Evolutionary conservation across 2,329 filamentous ascomycete genomes (phyloP).

Genomic region (Colletotrichum sp.): DNA sequence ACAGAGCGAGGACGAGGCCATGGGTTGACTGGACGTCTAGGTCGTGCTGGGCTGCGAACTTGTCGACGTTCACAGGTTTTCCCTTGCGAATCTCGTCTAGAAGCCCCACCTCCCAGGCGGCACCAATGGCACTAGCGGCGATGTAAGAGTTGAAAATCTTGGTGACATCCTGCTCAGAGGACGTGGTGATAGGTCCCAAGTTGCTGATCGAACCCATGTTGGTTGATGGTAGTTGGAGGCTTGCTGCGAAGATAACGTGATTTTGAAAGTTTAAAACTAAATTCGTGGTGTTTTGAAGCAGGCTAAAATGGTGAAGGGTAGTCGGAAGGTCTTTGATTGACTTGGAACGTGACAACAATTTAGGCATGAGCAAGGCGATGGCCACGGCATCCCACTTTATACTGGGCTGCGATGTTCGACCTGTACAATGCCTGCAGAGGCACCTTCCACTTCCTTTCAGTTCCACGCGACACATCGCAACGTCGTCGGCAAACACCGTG

Average conservation of each 20-base stretch:
- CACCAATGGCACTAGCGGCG: neutral
- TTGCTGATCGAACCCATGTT: neutral
- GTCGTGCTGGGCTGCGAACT: slow-evolving; percentile 15
- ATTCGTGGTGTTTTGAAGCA: too few species aligned
- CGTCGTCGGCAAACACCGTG: neutral
- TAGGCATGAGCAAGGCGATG: neutral
- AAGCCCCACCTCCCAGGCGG: slow-evolving; percentile 17
- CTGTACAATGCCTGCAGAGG: neutral
- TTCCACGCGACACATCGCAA: neutral
- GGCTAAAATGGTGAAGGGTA: neutral
- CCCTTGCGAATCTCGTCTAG: slow-evolving; percentile 5
- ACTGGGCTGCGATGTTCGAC: neutral
- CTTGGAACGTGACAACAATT: neutral
- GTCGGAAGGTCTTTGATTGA: neutral
- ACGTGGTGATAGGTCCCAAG: neutral
- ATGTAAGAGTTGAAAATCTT: slow-evolving; percentile 16
- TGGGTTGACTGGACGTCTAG: neutral
- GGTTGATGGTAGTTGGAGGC: neutral
- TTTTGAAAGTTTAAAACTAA: neutral
- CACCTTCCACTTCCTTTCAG: neutral
- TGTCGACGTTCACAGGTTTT: slow-evolving; percentile 22
- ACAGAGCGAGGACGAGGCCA: neutral
- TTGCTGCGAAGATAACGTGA: neutral
- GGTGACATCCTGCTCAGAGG: neutral
- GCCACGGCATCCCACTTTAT: neutral